Conservation (phyloP, 768 basidiomycete genomes). For the Suillus discolor region DNA sequence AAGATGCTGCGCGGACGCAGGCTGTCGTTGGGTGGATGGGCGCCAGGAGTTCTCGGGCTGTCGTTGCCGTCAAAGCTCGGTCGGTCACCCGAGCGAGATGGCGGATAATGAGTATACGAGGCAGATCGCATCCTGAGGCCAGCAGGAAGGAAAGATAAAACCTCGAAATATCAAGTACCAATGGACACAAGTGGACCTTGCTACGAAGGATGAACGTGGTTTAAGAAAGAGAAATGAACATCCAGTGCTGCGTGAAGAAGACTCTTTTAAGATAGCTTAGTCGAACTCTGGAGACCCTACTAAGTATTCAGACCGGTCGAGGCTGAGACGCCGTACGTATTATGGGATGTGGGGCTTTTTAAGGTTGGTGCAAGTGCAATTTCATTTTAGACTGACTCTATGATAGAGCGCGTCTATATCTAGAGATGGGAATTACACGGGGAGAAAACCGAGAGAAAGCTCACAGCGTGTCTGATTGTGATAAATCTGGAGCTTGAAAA, state of each 20-base stretch:
- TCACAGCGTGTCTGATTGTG: background rate
- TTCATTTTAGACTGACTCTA: slow-evolving; percentile 22
- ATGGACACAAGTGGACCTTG: background rate
- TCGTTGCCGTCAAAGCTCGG: slow-evolving; percentile 1
- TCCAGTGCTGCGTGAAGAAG: slow-evolving; percentile 1
- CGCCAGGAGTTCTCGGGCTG: slow-evolving; percentile 6
- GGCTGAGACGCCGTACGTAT: slow-evolving; percentile 14
- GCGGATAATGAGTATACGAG: slow-evolving; percentile 23
- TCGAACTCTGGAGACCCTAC: slow-evolving; percentile 5
- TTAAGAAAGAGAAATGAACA: slow-evolving; percentile 7
- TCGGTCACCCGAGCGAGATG: slow-evolving; percentile 12
- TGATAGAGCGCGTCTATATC: background rate
- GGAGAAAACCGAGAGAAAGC: slow-evolving; percentile 6
- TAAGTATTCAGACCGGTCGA: slow-evolving; percentile 24
- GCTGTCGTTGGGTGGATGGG: slow-evolving; percentile 8
- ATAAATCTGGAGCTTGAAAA: slow-evolving; percentile 5
- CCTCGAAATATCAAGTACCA: background rate
- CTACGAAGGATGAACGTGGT: slow-evolving; percentile 8
- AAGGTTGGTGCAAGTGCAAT: slow-evolving; percentile 12
- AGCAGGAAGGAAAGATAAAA: slow-evolving; percentile 9
- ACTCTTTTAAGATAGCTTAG: slow-evolving; percentile 3
- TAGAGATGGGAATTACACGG: slow-evolving; percentile 5
- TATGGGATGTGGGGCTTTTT: slow-evolving; percentile 7
- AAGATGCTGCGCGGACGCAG: slow-evolving; percentile 22
- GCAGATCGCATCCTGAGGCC: slow-evolving; percentile 19